phyloP scores from a whole-genome alignment of 371 early-diverging fungal genomes.

The Fennellomyces sp. region DNA sequence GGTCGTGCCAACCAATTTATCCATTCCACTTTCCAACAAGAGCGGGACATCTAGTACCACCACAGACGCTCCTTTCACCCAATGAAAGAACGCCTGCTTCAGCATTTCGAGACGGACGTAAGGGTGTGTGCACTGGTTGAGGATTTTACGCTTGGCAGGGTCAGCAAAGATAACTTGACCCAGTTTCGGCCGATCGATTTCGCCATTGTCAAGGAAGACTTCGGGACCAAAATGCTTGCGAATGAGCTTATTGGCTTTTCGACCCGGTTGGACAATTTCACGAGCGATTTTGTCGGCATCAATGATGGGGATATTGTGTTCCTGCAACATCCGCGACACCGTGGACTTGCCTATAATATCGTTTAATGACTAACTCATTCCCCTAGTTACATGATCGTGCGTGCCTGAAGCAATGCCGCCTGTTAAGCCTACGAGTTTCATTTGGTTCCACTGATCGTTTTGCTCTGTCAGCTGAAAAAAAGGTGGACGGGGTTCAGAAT shows the following conservation, averaged over 20 bases:
- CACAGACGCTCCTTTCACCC: slow-evolving; percentile 66
- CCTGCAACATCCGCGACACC: slow-evolving; percentile 65
- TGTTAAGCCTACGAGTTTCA: slow-evolving; percentile 90
- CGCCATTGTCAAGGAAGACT: slow-evolving; percentile 60
- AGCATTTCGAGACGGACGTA: slow-evolving; percentile 81
- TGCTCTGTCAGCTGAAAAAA: too few species aligned
- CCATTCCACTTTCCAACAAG: slow-evolving; percentile 83
- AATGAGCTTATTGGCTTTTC: slow-evolving; percentile 70
- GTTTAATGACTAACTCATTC: neutral
- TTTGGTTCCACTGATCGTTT: too few species aligned
- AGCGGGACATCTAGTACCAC: slow-evolving; percentile 94
- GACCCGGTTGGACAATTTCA: slow-evolving; percentile 83
- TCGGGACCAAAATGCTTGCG: slow-evolving; percentile 76
- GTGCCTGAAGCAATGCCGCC: slow-evolving; percentile 93
- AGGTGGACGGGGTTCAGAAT: too few species aligned
- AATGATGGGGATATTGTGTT: slow-evolving; percentile 74
- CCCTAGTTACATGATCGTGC: neutral
- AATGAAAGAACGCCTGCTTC: slow-evolving; percentile 66
- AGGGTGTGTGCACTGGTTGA: slow-evolving; percentile 91
- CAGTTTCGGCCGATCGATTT: slow-evolving; percentile 76
- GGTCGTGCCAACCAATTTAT: slow-evolving; percentile 68
- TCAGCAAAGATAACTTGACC: slow-evolving; percentile 84
- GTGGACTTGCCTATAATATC: slow-evolving; percentile 76
- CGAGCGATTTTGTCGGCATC: slow-evolving; percentile 93
- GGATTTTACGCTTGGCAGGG: slow-evolving; percentile 63